Percentiles rank a stretch among this genome's conserved stretches.
These are phyloP conservation scores for Diaporthe sp. DNA, from an alignment of 2,329 filamentous ascomycete species.

Conservation along the genomic window DNA sequence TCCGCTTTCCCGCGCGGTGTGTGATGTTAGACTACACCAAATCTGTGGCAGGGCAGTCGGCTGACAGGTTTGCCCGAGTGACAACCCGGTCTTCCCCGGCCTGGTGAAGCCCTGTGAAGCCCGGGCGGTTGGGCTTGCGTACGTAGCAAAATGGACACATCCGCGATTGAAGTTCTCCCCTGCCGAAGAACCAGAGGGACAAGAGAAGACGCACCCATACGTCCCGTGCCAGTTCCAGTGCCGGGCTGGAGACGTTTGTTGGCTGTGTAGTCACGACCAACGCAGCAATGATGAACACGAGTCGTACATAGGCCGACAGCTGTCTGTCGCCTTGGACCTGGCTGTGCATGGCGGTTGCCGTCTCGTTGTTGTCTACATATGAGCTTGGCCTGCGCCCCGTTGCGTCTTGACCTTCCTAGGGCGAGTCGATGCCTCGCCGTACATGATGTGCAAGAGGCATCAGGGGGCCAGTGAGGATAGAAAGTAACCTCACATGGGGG, in stretches of 20 bases:
- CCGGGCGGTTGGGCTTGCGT: background rate
- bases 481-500: background rate
- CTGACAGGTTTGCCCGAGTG: background rate
- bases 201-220: too few species aligned
- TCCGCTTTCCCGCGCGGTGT: background rate
- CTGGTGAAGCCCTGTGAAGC: background rate
- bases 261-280: background rate
- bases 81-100: background rate
- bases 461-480: conserved; percentile 21
- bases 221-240: background rate
- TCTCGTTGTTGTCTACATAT: too few species aligned
- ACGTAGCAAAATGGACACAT: background rate
- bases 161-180: background rate
- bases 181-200: background rate
- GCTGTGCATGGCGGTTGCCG: background rate
- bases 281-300: too few species aligned
- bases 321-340: background rate
- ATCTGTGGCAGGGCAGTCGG: background rate
- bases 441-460: background rate
- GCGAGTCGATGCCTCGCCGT: background rate
- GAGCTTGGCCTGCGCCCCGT: background rate
- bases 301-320: too few species aligned
- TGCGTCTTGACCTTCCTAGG: background rate
- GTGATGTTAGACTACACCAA: background rate
- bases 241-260: background rate